phyloP scores from a whole-genome alignment of 768 basidiomycete genomes.

The Agrocybe praecox region DNA sequence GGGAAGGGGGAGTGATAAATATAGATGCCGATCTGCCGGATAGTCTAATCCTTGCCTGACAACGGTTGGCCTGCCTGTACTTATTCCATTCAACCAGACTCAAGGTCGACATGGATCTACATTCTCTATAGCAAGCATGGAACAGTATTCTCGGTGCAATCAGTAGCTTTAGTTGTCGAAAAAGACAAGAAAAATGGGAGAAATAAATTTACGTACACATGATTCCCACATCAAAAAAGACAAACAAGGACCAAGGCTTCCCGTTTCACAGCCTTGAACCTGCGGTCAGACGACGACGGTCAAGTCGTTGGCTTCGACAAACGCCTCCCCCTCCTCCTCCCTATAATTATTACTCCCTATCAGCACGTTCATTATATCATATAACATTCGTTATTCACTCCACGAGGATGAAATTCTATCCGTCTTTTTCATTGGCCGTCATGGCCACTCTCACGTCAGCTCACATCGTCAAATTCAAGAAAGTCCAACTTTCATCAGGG shows the following conservation, averaged over 20 bases:
- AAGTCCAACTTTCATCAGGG: slow-evolving; percentile 34
- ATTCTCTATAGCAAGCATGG: too few relatives aligned
- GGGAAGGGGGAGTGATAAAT: slow-evolving; percentile 4
- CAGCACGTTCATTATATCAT: slow-evolving; percentile 26
- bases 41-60: neutral
- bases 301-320: slow-evolving; percentile 8
- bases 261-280: neutral
- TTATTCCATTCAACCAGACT: too few relatives aligned
- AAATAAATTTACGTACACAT: neutral
- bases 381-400: slow-evolving; percentile 25
- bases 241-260: slow-evolving; percentile 14
- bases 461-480: slow-evolving; percentile 48
- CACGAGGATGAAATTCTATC: slow-evolving; percentile 42
- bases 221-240: slow-evolving; percentile 12
- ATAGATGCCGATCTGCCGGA: neutral
- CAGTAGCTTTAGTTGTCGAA: too few relatives aligned
- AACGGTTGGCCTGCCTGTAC: neutral
- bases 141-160: too few relatives aligned
- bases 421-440: slow-evolving; percentile 40
- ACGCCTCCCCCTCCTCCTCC: slow-evolving; percentile 13
- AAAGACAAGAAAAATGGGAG: too few relatives aligned
- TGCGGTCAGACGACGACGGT: slow-evolving; percentile 3
- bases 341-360: slow-evolving; percentile 12
- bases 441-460: slow-evolving; percentile 44
- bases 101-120: too few relatives aligned